phyloP scores from a whole-genome alignment of 2,329 filamentous ascomycete genomes.

The Leptographium wingfieldii region DNA sequence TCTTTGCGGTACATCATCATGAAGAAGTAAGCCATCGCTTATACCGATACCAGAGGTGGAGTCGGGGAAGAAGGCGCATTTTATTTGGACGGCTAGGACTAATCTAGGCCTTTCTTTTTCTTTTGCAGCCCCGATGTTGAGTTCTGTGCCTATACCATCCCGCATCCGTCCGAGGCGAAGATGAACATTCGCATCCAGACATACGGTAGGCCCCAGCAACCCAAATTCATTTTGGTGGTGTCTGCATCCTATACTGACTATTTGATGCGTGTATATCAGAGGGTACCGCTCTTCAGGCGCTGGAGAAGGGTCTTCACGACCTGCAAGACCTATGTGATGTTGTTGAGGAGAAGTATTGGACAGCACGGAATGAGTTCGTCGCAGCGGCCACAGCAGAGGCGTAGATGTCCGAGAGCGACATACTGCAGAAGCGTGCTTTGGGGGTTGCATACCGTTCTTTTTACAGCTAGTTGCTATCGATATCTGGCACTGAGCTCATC shows the following conservation, averaged over 20 bases:
- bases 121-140: constrained; percentile 79
- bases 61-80: no score
- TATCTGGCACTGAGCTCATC: no score
- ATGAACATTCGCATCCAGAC: constrained; percentile 98
- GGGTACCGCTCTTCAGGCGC: constrained; percentile 66
- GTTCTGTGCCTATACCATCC: constrained; percentile 96
- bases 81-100: neutral
- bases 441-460: neutral
- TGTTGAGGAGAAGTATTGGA: constrained; percentile 78
- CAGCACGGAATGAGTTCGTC: constrained; percentile 48
- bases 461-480: no score
- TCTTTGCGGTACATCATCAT: constrained; percentile 90
- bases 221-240: neutral
- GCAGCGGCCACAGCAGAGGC: neutral
- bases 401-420: neutral
- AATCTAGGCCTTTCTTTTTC: neutral
- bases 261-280: constrained; percentile 33
- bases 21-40: constrained; percentile 64
- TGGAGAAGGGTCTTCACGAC: constrained; percentile 83
- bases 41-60: no score
- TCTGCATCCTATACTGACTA: neutral
- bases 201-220: constrained; percentile 52
- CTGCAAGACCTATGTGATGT: constrained; percentile 88
- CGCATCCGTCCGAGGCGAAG: constrained; percentile 87
- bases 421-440: neutral